A percentile compares a stretch with the other conserved stretches of the same genome.
phyloP scores from a whole-genome alignment of 257 asterid genomes.

The Craterostigma plantagineum region DNA sequence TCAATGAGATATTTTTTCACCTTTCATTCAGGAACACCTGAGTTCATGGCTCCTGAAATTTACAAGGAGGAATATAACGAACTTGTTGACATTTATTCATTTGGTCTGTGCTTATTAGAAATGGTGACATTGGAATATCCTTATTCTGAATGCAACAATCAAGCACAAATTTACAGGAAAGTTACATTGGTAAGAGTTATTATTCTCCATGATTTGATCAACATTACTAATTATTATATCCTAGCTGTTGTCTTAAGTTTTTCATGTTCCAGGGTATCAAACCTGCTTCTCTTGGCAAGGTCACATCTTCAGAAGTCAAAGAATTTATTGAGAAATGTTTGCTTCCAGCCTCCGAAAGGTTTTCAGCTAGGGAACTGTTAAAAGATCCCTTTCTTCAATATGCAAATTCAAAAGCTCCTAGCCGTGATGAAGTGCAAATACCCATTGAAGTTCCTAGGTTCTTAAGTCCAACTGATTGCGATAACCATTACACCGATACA shows the following conservation, averaged over 20 bases:
- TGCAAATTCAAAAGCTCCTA: slow-evolving; percentile 15
- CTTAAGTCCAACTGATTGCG: slow-evolving; percentile 11
- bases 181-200: slow-evolving; percentile 42
- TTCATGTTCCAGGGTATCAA: slow-evolving; percentile 39
- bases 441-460: slow-evolving; percentile 13
- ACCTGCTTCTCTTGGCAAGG: slow-evolving; percentile 42
- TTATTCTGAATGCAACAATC: slow-evolving; percentile 57
- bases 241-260: neutral
- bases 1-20: no score
- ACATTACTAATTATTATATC: no score
- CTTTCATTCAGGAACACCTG: slow-evolving; percentile 68
- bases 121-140: slow-evolving; percentile 57
- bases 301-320: slow-evolving; percentile 27
- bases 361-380: slow-evolving; percentile 49
- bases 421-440: slow-evolving; percentile 12
- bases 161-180: slow-evolving; percentile 57
- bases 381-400: slow-evolving; percentile 24
- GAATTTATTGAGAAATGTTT: slow-evolving; percentile 50
- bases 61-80: slow-evolving; percentile 65
- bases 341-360: slow-evolving; percentile 42
- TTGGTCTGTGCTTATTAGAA: slow-evolving; percentile 73
- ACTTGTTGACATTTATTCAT: slow-evolving; percentile 57
- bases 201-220: no score
- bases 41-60: slow-evolving; percentile 88
- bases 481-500: slow-evolving; percentile 20